Percentiles rank a stretch among this genome's conserved stretches.
phyloP scores from a whole-genome alignment of 108 stramenopile species.

The Nitzschia sp. region DNA sequence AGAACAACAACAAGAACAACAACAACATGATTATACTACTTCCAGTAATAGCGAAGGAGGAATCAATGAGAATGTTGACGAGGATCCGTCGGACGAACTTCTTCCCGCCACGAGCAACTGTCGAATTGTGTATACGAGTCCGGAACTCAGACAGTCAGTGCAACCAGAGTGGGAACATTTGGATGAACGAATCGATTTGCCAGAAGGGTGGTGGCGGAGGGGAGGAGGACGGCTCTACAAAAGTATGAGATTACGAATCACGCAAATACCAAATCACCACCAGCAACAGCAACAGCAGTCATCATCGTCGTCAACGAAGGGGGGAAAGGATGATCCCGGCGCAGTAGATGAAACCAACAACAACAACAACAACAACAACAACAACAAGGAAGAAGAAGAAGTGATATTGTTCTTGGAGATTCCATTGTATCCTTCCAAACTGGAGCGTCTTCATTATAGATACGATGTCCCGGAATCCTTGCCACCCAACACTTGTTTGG shows the following conservation, averaged over 20 bases:
- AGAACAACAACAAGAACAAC: too few relatives aligned
- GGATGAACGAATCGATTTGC: conserved; percentile 43
- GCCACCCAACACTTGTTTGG: conserved; percentile 69
- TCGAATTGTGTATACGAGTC: conserved; percentile 21
- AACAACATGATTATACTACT: too few relatives aligned
- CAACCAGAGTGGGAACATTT: conserved; percentile 72
- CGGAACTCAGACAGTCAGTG: conserved; percentile 13
- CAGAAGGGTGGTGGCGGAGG: conserved; percentile 17
- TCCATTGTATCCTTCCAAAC: conserved; percentile 76
- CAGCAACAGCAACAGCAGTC: conserved; percentile 50
- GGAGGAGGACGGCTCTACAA: conserved; percentile 2
- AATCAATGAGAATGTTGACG: background rate
- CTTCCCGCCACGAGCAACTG: background rate
- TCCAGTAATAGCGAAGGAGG: background rate
- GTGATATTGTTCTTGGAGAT: conserved; percentile 78
- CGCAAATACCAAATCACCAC: conserved; percentile 47
- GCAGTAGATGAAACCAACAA: background rate
- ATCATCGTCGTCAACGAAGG: too few relatives aligned
- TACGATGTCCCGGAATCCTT: conserved; percentile 27
- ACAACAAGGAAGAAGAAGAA: too few relatives aligned
- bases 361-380: background rate
- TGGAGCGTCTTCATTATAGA: conserved; percentile 71
- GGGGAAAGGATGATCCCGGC: background rate
- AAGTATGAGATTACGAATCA: conserved; percentile 26
- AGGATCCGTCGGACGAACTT: background rate